Evolutionary conservation across 192 early-diverging fungal species (phyloP), one percentile per base, ranked within the genome.

Genomic region (Mortierella claussenii): DNA sequence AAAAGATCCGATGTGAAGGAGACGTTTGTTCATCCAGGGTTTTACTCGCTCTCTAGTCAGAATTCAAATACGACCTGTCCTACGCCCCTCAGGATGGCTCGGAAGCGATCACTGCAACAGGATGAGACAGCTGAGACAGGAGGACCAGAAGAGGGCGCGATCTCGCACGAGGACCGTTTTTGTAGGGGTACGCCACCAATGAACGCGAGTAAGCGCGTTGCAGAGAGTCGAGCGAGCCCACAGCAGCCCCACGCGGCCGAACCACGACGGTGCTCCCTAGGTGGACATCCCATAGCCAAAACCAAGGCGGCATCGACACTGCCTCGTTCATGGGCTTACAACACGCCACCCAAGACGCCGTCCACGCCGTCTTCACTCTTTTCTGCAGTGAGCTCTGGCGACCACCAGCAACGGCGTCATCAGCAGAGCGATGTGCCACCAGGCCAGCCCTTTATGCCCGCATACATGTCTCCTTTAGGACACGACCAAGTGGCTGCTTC

Each of bases 11-110:
- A 46, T 28, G 54, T 28, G 17, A 67, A 67, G 31, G 64, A 67
- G 28, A 6, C 18, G n/a, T 76, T 76, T 51, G 47, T 76, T n/a
- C 73, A 76, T 31, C 73, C 73, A 3, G 64, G 63, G 10, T 76
- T 76, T 20, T 76, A 76, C 33, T 55, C 65, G 0, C 48, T 76
- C 6, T 31, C 73, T 5, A 36, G 18, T 37, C 34, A 33, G 11
- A 18, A 23, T 33, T 36, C n/a, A 24, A 33, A 44, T 20, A 28
- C 44, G 13, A 7, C 45, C 8, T 24, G 32, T n/a, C 30, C 17
- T 2, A 15, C 48, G 17, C 24, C 48, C 11, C 36, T 24, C 15
- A 34, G 24, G 40, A 33, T 57, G 27, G 26, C 44, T 12, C 33
- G 56, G 24, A 75, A 75, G 36, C 62, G 70, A 13, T 34, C 70